phyloP scores from a whole-genome alignment of 2,329 filamentous ascomycete genomes.

The Pseudocercospora fijiensis region DNA sequence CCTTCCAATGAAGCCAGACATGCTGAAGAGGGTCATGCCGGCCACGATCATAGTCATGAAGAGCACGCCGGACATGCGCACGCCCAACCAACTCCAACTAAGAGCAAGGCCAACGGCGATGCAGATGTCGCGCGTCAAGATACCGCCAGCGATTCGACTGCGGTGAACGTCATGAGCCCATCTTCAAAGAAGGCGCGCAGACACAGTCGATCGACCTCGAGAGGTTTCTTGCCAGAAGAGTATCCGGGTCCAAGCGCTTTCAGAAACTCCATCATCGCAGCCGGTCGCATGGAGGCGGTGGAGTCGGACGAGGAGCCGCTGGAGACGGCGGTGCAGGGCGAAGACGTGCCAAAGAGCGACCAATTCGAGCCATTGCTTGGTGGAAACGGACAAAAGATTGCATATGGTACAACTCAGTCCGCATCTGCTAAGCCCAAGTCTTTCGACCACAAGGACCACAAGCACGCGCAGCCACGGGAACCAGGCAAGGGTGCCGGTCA shows the following conservation, averaged over 20 bases:
- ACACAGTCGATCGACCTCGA: slow-evolving; percentile 61
- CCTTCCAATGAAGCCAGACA: slow-evolving; percentile 44
- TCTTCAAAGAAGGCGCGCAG: slow-evolving; percentile 53
- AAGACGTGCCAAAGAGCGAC: slow-evolving; percentile 24
- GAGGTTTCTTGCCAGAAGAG: slow-evolving; percentile 57
- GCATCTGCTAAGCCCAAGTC: slow-evolving; percentile 31
- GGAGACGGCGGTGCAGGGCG: slow-evolving; percentile 47
- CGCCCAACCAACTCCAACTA: slow-evolving; percentile 39
- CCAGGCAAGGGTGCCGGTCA: slow-evolving; percentile 62
- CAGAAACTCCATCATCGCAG: slow-evolving; percentile 86
- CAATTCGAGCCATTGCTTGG: slow-evolving; percentile 29
- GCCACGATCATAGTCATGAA: slow-evolving; percentile 57
- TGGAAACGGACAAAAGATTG: slow-evolving; percentile 35
- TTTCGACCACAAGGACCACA: slow-evolving; percentile 57
- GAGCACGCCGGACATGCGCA: slow-evolving; percentile 50
- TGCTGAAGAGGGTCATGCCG: slow-evolving; percentile 55
- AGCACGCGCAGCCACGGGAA: slow-evolving; percentile 75
- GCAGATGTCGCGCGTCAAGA: slow-evolving; percentile 47
- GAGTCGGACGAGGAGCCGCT: slow-evolving; percentile 57
- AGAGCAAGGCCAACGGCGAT: slow-evolving; percentile 51
- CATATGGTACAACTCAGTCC: slow-evolving; percentile 30
- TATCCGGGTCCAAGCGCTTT: slow-evolving; percentile 86
- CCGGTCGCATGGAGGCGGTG: slow-evolving; percentile 63
- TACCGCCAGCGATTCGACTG: slow-evolving; percentile 53
- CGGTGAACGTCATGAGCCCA: slow-evolving; percentile 15